phyloP scores from a whole-genome alignment of 2,329 filamentous ascomycete species.

The Alternaria ethzedia region DNA sequence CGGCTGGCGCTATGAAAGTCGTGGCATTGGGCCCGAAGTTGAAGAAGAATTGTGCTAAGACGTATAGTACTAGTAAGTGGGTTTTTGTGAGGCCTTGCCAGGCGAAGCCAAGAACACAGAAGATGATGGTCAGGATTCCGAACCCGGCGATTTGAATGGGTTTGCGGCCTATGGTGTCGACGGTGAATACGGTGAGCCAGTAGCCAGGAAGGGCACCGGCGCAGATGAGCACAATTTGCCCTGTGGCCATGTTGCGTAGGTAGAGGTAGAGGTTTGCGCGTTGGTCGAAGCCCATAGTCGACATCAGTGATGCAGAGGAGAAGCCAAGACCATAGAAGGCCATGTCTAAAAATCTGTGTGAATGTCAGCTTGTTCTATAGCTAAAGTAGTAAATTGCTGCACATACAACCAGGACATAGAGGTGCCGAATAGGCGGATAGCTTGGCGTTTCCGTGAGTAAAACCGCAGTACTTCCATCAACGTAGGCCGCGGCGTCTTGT shows the following conservation, averaged over 20 bases:
- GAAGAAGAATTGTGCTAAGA: conserved; percentile 60
- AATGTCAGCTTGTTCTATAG: neutral
- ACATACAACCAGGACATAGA: conserved; percentile 77
- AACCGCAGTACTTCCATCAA: conserved; percentile 69
- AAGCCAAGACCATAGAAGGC: conserved; percentile 66
- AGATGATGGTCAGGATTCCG: conserved; percentile 55
- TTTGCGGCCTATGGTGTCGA: conserved; percentile 78
- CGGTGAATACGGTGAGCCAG: conserved; percentile 77
- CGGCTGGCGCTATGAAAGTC: conserved; percentile 60
- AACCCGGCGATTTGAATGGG: conserved; percentile 71
- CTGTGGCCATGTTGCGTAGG: conserved; percentile 76
- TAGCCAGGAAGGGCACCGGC: conserved; percentile 82
- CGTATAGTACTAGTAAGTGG: conserved; percentile 55
- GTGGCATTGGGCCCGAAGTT: conserved; percentile 61
- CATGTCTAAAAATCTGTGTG: conserved; percentile 64
- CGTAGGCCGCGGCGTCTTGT: conserved; percentile 39
- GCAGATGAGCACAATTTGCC: conserved; percentile 79
- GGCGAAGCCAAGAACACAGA: conserved; percentile 58
- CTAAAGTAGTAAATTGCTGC: neutral
- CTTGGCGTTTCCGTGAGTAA: conserved; percentile 74
- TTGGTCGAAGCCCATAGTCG: conserved; percentile 72
- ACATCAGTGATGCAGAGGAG: conserved; percentile 76
- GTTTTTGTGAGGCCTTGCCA: conserved; percentile 53
- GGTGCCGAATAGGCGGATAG: conserved; percentile 73
- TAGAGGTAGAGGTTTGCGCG: conserved; percentile 70